A percentile compares a stretch with the other conserved stretches of the same genome.
These are phyloP conservation scores for Closterium sp. DNA, from an alignment of 139 green algal species.

Conservation along the genomic window DNA sequence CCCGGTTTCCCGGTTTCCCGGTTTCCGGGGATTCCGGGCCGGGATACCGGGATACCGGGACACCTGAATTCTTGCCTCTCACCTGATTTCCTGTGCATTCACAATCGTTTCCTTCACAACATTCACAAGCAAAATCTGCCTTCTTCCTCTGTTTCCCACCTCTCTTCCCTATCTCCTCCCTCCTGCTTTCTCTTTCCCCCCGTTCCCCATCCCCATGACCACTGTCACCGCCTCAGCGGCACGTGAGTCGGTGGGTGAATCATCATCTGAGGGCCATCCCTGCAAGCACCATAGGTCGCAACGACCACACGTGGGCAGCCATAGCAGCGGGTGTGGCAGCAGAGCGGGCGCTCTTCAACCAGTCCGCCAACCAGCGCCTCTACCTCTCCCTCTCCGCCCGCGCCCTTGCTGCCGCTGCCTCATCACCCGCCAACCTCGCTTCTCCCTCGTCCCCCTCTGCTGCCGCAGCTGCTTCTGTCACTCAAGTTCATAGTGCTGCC, in stretches of 20 bases:
- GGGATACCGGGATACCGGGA: too few species aligned
- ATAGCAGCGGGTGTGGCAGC: background rate
- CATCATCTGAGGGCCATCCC: background rate
- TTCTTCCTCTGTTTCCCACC: background rate
- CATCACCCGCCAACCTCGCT: background rate
- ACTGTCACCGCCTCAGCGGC: background rate
- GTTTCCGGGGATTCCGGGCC: too few species aligned
- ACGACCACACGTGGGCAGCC: background rate
- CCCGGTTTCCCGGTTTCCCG: too few species aligned
- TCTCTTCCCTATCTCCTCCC: background rate
- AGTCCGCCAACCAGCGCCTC: background rate
- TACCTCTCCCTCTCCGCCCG: background rate
- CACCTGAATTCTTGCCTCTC: too few species aligned
- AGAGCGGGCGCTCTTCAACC: background rate
- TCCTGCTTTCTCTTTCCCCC: background rate
- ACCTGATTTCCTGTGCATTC: background rate
- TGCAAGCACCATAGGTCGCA: background rate
- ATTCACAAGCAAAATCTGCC: background rate
- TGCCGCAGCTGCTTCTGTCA: background rate
- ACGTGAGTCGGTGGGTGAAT: background rate
- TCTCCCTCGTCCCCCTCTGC: background rate
- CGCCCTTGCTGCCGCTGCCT: background rate
- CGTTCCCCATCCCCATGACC: background rate
- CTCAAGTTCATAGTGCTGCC: too few species aligned
- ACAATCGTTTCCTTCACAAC: background rate